These are phyloP conservation scores for Verbena officinalis DNA, from an alignment of 257 asterid species.

Conservation along the genomic window DNA sequence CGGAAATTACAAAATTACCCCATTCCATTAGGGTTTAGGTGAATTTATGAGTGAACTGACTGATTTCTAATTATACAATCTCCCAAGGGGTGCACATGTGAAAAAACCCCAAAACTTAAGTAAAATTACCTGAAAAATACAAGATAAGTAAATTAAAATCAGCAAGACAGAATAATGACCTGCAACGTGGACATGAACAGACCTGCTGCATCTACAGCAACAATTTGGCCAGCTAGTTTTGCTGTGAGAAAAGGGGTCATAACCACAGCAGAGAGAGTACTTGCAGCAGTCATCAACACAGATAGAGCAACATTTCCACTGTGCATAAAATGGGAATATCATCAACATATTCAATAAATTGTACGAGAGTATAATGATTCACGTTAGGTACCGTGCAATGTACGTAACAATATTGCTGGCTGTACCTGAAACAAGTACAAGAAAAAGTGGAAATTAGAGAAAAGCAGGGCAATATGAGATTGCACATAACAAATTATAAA, in stretches of 20 bases:
- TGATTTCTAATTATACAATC: too few species aligned
- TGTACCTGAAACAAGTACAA: constrained; percentile 58
- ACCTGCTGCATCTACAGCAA: constrained; percentile 80
- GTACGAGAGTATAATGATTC: constrained; percentile 5
- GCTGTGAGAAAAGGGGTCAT: constrained; percentile 92
- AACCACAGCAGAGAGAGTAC: constrained; percentile 91
- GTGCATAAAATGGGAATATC: constrained; percentile 33
- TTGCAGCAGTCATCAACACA: constrained; percentile 94
- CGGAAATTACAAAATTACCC: too few species aligned
- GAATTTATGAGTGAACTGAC: too few species aligned
- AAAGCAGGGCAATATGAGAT: constrained; percentile 2
- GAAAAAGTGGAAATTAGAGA: constrained; percentile 13
- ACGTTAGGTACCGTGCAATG: constrained; percentile 74
- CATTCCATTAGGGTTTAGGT: too few species aligned
- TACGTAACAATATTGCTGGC: constrained; percentile 95
- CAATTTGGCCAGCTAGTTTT: constrained; percentile 89
- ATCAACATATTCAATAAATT: constrained; percentile 18
- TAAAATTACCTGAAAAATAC: background rate
- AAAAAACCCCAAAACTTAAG: too few species aligned
- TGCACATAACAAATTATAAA: background rate
- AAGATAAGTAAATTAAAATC: background rate
- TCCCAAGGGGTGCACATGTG: too few species aligned
- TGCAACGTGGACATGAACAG: constrained; percentile 87
- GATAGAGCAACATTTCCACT: constrained; percentile 98
- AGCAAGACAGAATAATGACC: constrained; percentile 39